These are phyloP conservation scores for Discostella pseudostelligera DNA, from an alignment of 108 stramenopile species.

Conservation along the genomic window DNA sequence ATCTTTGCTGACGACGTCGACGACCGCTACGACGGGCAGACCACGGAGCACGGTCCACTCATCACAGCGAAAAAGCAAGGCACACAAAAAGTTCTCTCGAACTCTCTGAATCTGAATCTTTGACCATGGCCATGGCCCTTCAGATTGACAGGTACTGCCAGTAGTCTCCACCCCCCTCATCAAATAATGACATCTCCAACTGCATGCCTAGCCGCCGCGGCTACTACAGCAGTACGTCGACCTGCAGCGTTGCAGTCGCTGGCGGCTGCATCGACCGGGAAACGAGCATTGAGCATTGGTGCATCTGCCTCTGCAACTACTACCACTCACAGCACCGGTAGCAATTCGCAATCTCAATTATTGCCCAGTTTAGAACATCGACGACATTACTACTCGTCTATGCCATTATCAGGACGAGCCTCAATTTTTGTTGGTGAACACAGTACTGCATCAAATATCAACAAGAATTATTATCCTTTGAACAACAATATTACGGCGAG, in stretches of 20 bases:
- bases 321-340: background rate
- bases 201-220: background rate
- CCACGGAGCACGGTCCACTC: too few species aligned
- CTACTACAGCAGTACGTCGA: conserved; percentile 4
- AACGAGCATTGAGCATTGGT: background rate
- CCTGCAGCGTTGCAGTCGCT: background rate
- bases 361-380: background rate
- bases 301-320: background rate
- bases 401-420: background rate
- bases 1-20: too few species aligned
- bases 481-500: background rate
- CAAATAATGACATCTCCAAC: conserved; percentile 14
- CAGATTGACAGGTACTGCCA: too few species aligned
- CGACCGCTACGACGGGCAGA: too few species aligned
- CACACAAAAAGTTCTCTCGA: too few species aligned
- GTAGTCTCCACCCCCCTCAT: background rate
- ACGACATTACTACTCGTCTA: background rate
- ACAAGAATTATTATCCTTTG: too few species aligned
- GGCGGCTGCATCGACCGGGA: background rate
- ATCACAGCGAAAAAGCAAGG: too few species aligned
- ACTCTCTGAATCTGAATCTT: too few species aligned
- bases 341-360: background rate
- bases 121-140: too few species aligned
- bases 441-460: too few species aligned
- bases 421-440: background rate